Base-by-base conservation (phyloP, 225 moss, liverwort and hornwort species). In the Takakia lepidozioides region DNA sequence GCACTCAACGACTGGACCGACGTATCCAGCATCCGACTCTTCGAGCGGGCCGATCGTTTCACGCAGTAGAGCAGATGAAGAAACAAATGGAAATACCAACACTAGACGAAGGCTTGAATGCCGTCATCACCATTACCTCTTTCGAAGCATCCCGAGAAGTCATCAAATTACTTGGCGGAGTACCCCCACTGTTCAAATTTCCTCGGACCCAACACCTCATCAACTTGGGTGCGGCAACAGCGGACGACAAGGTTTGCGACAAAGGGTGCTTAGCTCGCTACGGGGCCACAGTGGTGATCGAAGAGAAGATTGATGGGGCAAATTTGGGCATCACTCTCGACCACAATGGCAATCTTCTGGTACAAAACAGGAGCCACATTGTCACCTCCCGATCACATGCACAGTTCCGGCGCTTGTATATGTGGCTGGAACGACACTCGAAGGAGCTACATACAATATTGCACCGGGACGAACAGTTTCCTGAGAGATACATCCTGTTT, bases 231-330 rank as follows among this genome's bases (percentile, higher is more conserved):
- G 80, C 74, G 8, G 81, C 84, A 4, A 72, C 78, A 3, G 20
- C 54, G 8, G 81, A 87, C 56, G 87, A 87, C 24, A 18, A 74
- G 0, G 38, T 87, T 8, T 55, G 67, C 49, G 35, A 48, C 32
- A 49, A 27, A n/a, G 41, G 29, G 48, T 56, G 57, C 29, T 53
- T 39, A 11, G 57, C 44, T 1, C 22, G 56, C 2, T 72, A 66
- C 26, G 41, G 66, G 24, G 18, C 3, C 27, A 25, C 27, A 37
- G 66, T 81, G 5, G 72, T 72, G 16, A 14, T 87, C 3, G 78
- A 87, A 46, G 87, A 87, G 28, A 87, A 87, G 41, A 50, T 87
- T n/a, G 87, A 87, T 8, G 87, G 84, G 0, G 84, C 87, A 22
- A 87, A 84, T 38, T 46, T 84, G 51, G 84, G 87, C 0, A 69